phyloP scores from a whole-genome alignment of 805 yeast genomes.

The Cyberlindnera mrakii region DNA sequence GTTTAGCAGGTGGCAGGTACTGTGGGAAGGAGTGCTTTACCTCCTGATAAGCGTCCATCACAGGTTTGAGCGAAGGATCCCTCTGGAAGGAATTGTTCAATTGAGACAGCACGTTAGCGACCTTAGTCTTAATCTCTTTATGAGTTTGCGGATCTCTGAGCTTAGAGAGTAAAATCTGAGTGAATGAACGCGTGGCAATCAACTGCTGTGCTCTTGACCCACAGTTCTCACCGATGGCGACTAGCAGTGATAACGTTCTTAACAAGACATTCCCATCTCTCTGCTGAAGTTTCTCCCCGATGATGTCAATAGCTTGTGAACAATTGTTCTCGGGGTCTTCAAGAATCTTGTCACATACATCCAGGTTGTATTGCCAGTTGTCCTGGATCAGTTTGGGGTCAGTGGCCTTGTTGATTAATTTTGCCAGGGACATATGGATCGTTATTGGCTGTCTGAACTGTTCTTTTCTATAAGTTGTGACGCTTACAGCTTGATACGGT shows the following conservation, averaged over 20 bases:
- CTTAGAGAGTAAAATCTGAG: slow-evolving; percentile 41
- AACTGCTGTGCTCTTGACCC: slow-evolving; percentile 63
- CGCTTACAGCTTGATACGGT: too few relatives aligned
- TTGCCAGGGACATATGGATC: slow-evolving; percentile 2
- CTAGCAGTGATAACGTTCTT: slow-evolving; percentile 47
- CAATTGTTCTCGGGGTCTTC: slow-evolving; percentile 47
- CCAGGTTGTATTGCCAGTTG: slow-evolving; percentile 60
- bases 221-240: slow-evolving; percentile 69
- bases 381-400: slow-evolving; percentile 57
- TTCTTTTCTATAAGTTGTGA: too few relatives aligned
- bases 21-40: slow-evolving; percentile 39
- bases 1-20: slow-evolving; percentile 44
- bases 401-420: slow-evolving; percentile 43
- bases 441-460: too few relatives aligned
- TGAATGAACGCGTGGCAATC: slow-evolving; percentile 52
- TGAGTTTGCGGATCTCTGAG: slow-evolving; percentile 54
- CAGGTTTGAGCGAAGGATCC: slow-evolving; percentile 73
- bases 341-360: slow-evolving; percentile 61
- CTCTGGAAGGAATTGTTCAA: slow-evolving; percentile 54
- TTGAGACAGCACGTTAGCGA: slow-evolving; percentile 64
- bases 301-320: slow-evolving; percentile 35
- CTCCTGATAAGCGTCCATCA: slow-evolving; percentile 53
- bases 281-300: slow-evolving; percentile 40
- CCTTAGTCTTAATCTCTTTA: slow-evolving; percentile 54
- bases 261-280: slow-evolving; percentile 62